Percentiles rank a stretch among this genome's conserved stretches.
Evolutionary conservation across 257 asterid species (phyloP).

Genomic region (Solanum pennellii): DNA sequence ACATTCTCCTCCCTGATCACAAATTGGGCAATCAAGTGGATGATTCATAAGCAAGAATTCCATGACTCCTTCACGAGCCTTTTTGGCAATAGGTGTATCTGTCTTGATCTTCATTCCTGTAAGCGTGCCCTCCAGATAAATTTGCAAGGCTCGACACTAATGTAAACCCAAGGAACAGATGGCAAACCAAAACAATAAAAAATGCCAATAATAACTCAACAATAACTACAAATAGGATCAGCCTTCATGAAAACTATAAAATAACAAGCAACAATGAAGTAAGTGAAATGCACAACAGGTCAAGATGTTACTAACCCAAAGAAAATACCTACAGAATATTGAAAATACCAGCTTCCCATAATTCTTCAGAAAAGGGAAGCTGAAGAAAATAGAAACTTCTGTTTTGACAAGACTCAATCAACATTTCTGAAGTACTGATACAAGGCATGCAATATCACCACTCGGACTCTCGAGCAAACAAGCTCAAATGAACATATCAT

Average conservation of each 20-base stretch:
- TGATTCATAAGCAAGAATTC: conserved; percentile 95
- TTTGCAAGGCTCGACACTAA: not conserved
- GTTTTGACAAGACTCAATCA: not conserved
- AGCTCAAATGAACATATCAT: not conserved
- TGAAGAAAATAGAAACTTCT: not conserved
- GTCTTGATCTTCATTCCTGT: conserved; percentile 97
- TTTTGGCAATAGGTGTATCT: conserved; percentile 85
- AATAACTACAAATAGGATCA: not conserved
- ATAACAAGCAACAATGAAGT: not conserved
- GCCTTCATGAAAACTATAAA: not conserved
- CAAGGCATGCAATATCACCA: not conserved
- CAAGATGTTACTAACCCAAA: not conserved
- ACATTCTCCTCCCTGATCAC: conserved; percentile 99
- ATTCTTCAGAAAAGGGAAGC: not conserved
- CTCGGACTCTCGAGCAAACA: not conserved
- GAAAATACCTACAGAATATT: not conserved
- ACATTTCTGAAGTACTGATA: not conserved
- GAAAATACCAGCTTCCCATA: not conserved
- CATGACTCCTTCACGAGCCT: conserved; percentile 98
- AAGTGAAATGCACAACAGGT: not conserved
- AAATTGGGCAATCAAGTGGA: conserved; percentile 94
- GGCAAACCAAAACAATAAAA: not conserved
- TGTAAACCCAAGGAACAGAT: not conserved
- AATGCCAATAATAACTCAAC: not conserved
- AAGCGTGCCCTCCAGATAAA: not conserved